A percentile compares a stretch with the other conserved stretches of the same genome.
phyloP scores from a whole-genome alignment of 495 filamentous ascomycete species.

The Podospora pseudocomata region DNA sequence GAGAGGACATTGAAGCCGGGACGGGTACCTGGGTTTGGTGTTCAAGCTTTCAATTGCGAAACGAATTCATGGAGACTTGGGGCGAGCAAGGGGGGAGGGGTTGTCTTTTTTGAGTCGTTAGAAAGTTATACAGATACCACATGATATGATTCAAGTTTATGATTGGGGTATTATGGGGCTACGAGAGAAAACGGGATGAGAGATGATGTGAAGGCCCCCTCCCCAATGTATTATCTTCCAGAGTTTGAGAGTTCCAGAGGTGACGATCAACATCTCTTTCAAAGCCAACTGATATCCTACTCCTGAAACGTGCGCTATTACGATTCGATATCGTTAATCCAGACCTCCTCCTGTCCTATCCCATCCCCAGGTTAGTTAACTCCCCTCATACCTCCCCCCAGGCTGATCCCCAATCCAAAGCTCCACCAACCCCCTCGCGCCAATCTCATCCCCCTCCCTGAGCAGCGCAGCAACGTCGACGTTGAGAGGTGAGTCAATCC shows the following conservation, averaged over 20 bases:
- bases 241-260: no score
- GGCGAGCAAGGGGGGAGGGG: background rate
- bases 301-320: no score
- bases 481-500: constrained; percentile 80
- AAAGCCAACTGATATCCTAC: no score
- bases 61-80: background rate
- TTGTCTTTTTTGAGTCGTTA: background rate
- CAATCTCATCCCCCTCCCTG: constrained; percentile 69
- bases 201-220: no score
- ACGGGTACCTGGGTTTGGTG: background rate
- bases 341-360: no score
- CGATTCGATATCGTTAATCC: no score
- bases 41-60: background rate
- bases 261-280: no score
- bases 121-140: constrained; percentile 1
- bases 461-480: constrained; percentile 80
- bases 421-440: constrained; percentile 75
- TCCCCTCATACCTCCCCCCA: constrained; percentile 44
- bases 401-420: constrained; percentile 58
- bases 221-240: no score
- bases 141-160: background rate
- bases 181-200: no score
- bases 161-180: no score
- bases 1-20: background rate
- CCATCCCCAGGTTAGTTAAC: constrained; percentile 4